phyloP scores from a whole-genome alignment of 1,284 basidiomycete genomes.

The Irpex sp. region DNA sequence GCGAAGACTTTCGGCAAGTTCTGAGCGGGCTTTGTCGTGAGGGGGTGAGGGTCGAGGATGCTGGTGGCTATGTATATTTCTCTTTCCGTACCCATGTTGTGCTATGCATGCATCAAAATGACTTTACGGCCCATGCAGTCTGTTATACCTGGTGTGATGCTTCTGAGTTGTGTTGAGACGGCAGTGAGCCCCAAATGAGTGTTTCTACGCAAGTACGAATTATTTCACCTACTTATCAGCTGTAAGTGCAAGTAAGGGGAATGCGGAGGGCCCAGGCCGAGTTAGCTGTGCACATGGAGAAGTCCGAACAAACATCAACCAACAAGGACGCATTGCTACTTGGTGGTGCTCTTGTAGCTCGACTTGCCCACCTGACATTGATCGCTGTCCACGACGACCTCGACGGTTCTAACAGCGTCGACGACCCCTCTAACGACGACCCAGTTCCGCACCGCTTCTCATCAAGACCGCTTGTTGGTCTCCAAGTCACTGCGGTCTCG shows the following conservation, averaged over 20 bases:
- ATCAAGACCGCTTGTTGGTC: slow-evolving; percentile 1
- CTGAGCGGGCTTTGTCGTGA: slow-evolving; percentile 39
- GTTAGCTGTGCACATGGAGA: slow-evolving; percentile 3
- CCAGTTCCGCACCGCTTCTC: background rate
- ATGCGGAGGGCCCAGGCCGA: background rate
- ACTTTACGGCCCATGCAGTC: slow-evolving; percentile 26
- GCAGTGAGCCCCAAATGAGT: too few species aligned
- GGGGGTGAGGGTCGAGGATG: slow-evolving; percentile 22
- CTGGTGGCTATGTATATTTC: slow-evolving; percentile 30
- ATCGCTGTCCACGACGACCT: slow-evolving; percentile 9
- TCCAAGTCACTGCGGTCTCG: slow-evolving; percentile 2
- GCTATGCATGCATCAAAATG: slow-evolving; percentile 33
- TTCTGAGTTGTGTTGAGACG: too few species aligned
- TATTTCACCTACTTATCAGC: too few species aligned
- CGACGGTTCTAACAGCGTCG: slow-evolving; percentile 5
- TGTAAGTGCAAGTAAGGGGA: too few species aligned
- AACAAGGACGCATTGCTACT: slow-evolving; percentile 13
- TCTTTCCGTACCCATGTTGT: slow-evolving; percentile 28
- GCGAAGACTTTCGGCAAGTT: slow-evolving; percentile 94
- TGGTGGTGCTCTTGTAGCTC: slow-evolving; percentile 9
- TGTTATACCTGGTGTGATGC: background rate
- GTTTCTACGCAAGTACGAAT: too few species aligned
- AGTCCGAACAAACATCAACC: slow-evolving; percentile 16
- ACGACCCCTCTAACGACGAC: slow-evolving; percentile 9
- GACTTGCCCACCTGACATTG: slow-evolving; percentile 9